phyloP scores from a whole-genome alignment of 352 stramenopile genomes.

The Globisporangium paddicum region DNA sequence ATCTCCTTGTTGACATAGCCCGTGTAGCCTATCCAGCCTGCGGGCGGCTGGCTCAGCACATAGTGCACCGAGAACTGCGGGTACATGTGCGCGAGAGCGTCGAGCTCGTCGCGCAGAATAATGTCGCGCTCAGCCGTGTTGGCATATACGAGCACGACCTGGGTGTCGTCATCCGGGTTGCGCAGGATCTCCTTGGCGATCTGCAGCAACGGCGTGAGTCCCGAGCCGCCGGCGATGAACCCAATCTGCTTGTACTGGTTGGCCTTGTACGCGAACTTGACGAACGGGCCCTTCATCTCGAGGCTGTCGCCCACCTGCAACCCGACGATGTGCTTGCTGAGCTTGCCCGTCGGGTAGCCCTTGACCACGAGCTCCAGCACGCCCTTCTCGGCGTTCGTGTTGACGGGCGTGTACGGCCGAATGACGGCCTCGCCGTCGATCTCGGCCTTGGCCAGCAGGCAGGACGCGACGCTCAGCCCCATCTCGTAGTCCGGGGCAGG shows the following conservation, averaged over 20 bases:
- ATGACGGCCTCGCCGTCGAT: constrained; percentile 74
- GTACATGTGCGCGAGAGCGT: constrained; percentile 78
- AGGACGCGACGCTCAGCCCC: constrained; percentile 49
- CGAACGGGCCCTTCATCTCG: constrained; percentile 89
- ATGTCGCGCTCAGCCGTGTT: constrained; percentile 88
- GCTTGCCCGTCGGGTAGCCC: constrained; percentile 72
- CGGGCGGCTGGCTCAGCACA: constrained; percentile 69
- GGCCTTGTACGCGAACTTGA: constrained; percentile 81
- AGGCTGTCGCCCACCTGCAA: constrained; percentile 85
- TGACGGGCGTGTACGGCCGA: constrained; percentile 87
- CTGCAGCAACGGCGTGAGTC: constrained; percentile 90
- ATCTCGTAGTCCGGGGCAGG: constrained; percentile 54
- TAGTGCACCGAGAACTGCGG: constrained; percentile 75
- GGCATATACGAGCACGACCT: constrained; percentile 82
- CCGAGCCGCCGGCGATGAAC: constrained; percentile 89
- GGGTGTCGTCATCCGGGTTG: constrained; percentile 77
- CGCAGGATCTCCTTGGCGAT: constrained; percentile 79
- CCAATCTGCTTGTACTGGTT: constrained; percentile 90
- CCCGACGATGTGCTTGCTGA: constrained; percentile 85
- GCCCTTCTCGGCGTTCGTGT: constrained; percentile 79
- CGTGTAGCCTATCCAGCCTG: constrained; percentile 58
- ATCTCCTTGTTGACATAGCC: constrained; percentile 84
- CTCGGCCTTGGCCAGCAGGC: constrained; percentile 58
- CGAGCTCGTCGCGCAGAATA: constrained; percentile 83
- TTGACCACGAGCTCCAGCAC: constrained; percentile 90